A percentile compares a stretch with the other conserved stretches of the same genome.
Evolutionary conservation across 441 rosid species (phyloP).

Genomic region (Erysimum cheiri): DNA sequence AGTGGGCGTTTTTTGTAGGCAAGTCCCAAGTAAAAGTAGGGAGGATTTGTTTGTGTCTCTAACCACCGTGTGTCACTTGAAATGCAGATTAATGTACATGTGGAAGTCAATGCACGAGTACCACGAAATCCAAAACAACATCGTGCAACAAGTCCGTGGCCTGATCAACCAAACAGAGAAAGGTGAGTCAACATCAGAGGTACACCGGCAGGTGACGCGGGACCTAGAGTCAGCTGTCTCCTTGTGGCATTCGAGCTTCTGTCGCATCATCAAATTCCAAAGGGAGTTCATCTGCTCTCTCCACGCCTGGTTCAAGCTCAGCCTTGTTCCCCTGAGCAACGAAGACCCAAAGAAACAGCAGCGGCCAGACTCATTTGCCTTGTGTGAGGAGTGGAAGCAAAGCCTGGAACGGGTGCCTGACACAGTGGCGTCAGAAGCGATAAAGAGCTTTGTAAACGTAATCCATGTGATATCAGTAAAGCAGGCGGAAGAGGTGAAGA

Average conservation of each 20-base stretch:
- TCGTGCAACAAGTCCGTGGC: slow-evolving; percentile 94
- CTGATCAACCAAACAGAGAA: slow-evolving; percentile 68
- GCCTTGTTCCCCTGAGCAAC: slow-evolving; percentile 67
- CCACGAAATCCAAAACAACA: slow-evolving; percentile 83
- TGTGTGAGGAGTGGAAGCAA: slow-evolving; percentile 92
- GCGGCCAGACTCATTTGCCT: slow-evolving; percentile 57
- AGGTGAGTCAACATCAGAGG: slow-evolving; percentile 83
- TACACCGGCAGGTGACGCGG: slow-evolving; percentile 88
- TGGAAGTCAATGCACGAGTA: slow-evolving; percentile 88
- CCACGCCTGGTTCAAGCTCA: slow-evolving; percentile 91
- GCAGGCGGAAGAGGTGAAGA: slow-evolving; percentile 82
- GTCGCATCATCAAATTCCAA: slow-evolving; percentile 76
- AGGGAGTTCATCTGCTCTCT: slow-evolving; percentile 73
- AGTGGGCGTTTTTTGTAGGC: slow-evolving; percentile 9
- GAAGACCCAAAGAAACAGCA: slow-evolving; percentile 55
- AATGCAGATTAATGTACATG: slow-evolving; percentile 91
- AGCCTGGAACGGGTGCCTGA: slow-evolving; percentile 93
- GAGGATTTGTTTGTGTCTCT: slow-evolving; percentile 9
- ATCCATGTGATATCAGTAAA: slow-evolving; percentile 75
- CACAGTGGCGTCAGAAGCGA: slow-evolving; percentile 93
- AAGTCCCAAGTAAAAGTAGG: background rate
- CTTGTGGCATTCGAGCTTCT: slow-evolving; percentile 87
- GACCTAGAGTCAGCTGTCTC: slow-evolving; percentile 86
- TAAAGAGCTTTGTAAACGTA: slow-evolving; percentile 85
- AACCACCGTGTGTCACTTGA: slow-evolving; percentile 6